Evolutionary conservation across 352 stramenopile species (phyloP), one percentile per base, ranked within the genome.

Genomic region (Phytophthora sp.): DNA sequence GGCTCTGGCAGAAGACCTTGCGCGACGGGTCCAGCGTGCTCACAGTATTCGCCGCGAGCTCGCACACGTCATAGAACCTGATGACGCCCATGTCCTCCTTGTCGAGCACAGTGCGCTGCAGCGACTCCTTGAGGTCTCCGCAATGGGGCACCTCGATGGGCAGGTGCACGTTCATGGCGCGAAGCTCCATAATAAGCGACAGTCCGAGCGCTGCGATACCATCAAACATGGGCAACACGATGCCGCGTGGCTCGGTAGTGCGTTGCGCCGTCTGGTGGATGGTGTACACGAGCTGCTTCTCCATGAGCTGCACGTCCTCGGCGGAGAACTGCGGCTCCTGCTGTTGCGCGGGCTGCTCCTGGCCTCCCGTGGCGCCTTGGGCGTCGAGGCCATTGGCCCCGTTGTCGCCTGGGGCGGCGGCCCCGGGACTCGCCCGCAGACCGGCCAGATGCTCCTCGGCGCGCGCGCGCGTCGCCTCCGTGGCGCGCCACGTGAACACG

Each of bases 101-200:
- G 13, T 74, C 32, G 23, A 65, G 30, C 69, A 77, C 46, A 27
- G 37, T n/a, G 45, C 74, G 43, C 51, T 66, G 72, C 6, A 76
- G 37, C 5, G 57, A 54, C 10, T 72, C 60, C 17, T 67, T 75
- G 18, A 88, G 52, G 31, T 88, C 78, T 27, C 82, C 82, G 23
- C 82, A 91, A 30, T 88, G 64, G n/a, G 82, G 82, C 2, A 89
- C 69, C 49, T 91, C 79, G 21, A 89, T 71, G 13, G 82, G 77
- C 35, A 88, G 21, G 9, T 79, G 64, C 17, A 88, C 63, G 31
- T 72, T 49, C 52, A 87, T 66, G 20, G 59, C 62, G 44, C 79
- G 70, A 10, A 89, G 62, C 44, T 89, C 75, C 64, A 87, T 74
- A 28, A 91, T 78, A 2, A 89, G 62, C 27, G 82, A 91, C 35